Percentiles rank a stretch among this genome's conserved stretches.
These are phyloP conservation scores for Aspergillus kassunensis DNA, from an alignment of 495 filamentous ascomycete genomes.

Conservation along the genomic window DNA sequence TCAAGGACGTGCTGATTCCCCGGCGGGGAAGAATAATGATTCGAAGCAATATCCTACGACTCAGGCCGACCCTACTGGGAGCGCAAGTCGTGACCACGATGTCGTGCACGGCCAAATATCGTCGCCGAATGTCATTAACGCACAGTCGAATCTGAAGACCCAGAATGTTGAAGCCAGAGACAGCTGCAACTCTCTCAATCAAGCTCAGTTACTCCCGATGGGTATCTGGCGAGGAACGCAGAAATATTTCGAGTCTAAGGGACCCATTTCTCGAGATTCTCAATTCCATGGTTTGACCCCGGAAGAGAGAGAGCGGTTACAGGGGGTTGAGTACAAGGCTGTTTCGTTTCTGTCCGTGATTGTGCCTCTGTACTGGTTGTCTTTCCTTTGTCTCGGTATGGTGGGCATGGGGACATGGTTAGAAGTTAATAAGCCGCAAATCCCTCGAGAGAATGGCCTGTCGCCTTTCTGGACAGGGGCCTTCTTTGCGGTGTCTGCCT, in stretches of 20 bases:
- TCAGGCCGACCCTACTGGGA: neutral
- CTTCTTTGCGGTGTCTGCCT: constrained; percentile 60
- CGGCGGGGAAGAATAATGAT: neutral
- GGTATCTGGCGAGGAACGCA: constrained; percentile 28
- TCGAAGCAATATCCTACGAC: neutral
- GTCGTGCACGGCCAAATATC: constrained; percentile 13
- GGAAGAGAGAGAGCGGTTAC: constrained; percentile 67
- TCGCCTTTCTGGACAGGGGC: constrained; percentile 55
- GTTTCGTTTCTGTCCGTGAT: constrained; percentile 65
- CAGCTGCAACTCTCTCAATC: constrained; percentile 13
- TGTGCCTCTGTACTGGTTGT: constrained; percentile 69
- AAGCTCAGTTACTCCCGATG: constrained; percentile 22
- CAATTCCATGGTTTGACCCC: constrained; percentile 66
- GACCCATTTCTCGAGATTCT: constrained; percentile 61
- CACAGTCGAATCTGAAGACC: constrained; percentile 28
- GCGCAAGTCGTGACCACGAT: constrained; percentile 21
- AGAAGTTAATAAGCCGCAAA: constrained; percentile 51
- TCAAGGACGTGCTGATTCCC: neutral
- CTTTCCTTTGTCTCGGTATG: constrained; percentile 68
- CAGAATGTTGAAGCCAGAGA: constrained; percentile 33
- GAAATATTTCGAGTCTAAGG: constrained; percentile 41
- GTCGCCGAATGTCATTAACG: neutral
- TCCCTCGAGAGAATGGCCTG: constrained; percentile 62
- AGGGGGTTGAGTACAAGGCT: constrained; percentile 77
- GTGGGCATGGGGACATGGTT: constrained; percentile 73